Conservation (phyloP, 805 yeast species). For the Saccharomyces kudriavzevii region DNA sequence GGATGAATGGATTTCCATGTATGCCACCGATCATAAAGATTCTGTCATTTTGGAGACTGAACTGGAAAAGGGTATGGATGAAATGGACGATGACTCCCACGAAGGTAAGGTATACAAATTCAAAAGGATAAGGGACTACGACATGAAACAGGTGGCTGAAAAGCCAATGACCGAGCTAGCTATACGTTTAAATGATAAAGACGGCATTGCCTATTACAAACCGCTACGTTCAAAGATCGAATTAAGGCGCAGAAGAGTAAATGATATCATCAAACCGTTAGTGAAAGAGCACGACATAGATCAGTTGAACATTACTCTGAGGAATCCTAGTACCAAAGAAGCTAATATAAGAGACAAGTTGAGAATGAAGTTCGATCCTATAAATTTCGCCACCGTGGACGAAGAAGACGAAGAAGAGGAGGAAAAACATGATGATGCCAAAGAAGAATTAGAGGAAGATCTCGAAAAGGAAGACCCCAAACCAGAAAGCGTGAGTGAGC, state of each 20-base stretch:
- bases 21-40: slow-evolving; percentile 41
- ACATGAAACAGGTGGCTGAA: slow-evolving; percentile 45
- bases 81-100: slow-evolving; percentile 33
- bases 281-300: slow-evolving; percentile 52
- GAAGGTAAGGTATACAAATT: slow-evolving; percentile 49
- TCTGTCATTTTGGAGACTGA: slow-evolving; percentile 34
- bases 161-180: slow-evolving; percentile 45
- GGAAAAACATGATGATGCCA: slow-evolving; percentile 1
- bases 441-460: neutral
- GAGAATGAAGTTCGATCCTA: slow-evolving; percentile 61
- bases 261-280: slow-evolving; percentile 28
- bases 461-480: slow-evolving; percentile 1
- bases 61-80: slow-evolving; percentile 32
- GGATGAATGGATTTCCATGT: slow-evolving; percentile 73
- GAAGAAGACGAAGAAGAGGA: slow-evolving; percentile 21
- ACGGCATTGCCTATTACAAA: slow-evolving; percentile 59
- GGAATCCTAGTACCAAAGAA: slow-evolving; percentile 59
- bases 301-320: slow-evolving; percentile 44
- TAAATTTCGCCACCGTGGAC: slow-evolving; percentile 42
- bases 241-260: slow-evolving; percentile 77
- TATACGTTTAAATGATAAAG: slow-evolving; percentile 47
- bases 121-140: slow-evolving; percentile 69
- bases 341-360: slow-evolving; percentile 47
- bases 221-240: slow-evolving; percentile 74
- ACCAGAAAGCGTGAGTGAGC: slow-evolving; percentile 1